These are phyloP conservation scores for Combretum micranthum DNA, from an alignment of 345 rosid genomes.

Conservation along the genomic window DNA sequence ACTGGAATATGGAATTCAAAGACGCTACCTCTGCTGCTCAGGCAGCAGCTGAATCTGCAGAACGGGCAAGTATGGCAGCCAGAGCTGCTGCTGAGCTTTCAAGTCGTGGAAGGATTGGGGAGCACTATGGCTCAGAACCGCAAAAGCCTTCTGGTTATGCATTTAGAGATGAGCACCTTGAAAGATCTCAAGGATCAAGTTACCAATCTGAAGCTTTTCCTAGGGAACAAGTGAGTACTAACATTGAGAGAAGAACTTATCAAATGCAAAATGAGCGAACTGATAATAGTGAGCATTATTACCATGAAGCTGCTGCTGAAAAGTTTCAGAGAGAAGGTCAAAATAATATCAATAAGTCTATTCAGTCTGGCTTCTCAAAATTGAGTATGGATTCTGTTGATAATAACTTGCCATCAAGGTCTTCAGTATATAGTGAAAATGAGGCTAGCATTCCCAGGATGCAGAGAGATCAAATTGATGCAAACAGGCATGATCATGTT, in stretches of 20 bases:
- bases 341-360: background rate
- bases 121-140: slow-evolving; percentile 35
- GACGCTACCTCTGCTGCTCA: slow-evolving; percentile 91
- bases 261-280: slow-evolving; percentile 20
- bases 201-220: slow-evolving; percentile 2
- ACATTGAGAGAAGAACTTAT: background rate
- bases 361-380: background rate
- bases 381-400: slow-evolving; percentile 5
- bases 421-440: slow-evolving; percentile 11
- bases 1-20: slow-evolving; percentile 64
- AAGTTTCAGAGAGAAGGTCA: slow-evolving; percentile 3
- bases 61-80: slow-evolving; percentile 94
- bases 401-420: background rate
- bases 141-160: slow-evolving; percentile 19
- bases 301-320: background rate
- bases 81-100: slow-evolving; percentile 92
- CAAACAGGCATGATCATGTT: slow-evolving; percentile 17
- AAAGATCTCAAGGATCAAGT: slow-evolving; percentile 1
- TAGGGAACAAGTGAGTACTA: slow-evolving; percentile 17
- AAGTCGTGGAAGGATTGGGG: slow-evolving; percentile 37
- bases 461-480: slow-evolving; percentile 16
- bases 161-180: slow-evolving; percentile 7
- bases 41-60: slow-evolving; percentile 97
- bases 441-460: slow-evolving; percentile 15
- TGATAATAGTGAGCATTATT: background rate